phyloP scores from a whole-genome alignment of 176 grass and related monocot species.

The Urochloa ruziziensis region DNA sequence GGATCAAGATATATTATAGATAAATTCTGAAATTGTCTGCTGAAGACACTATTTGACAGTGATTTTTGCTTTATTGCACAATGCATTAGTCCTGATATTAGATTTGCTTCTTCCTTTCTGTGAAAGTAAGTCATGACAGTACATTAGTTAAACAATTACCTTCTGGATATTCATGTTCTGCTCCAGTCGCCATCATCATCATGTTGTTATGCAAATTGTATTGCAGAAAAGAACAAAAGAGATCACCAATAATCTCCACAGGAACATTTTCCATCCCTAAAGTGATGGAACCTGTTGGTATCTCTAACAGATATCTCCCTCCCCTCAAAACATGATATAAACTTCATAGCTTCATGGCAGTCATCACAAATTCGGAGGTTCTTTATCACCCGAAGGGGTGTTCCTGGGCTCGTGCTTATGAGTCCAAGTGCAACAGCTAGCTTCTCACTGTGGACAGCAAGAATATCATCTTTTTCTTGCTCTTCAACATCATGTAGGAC shows the following conservation, averaged over 20 bases:
- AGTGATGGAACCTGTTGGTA: constrained; percentile 76
- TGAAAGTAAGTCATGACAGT: background rate
- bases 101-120: background rate
- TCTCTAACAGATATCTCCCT: constrained; percentile 69
- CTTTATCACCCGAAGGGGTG: constrained; percentile 64
- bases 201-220: background rate
- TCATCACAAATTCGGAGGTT: constrained; percentile 75
- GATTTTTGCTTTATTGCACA: background rate
- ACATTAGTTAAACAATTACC: background rate
- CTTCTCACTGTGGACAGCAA: no score
- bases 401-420: constrained; percentile 52
- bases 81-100: background rate
- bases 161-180: background rate
- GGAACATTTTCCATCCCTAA: constrained; percentile 63
- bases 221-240: background rate
- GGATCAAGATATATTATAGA: background rate
- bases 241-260: constrained; percentile 71
- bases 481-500: constrained; percentile 85
- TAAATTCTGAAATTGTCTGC: constrained; percentile 4
- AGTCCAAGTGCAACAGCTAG: constrained; percentile 65
- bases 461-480: constrained; percentile 80
- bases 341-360: constrained; percentile 68
- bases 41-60: background rate
- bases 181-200: background rate
- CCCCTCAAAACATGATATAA: constrained; percentile 60